Percentiles rank a stretch among this genome's conserved stretches.
Conservation (phyloP, 495 filamentous ascomycete genomes). For the Podospora comata region DNA sequence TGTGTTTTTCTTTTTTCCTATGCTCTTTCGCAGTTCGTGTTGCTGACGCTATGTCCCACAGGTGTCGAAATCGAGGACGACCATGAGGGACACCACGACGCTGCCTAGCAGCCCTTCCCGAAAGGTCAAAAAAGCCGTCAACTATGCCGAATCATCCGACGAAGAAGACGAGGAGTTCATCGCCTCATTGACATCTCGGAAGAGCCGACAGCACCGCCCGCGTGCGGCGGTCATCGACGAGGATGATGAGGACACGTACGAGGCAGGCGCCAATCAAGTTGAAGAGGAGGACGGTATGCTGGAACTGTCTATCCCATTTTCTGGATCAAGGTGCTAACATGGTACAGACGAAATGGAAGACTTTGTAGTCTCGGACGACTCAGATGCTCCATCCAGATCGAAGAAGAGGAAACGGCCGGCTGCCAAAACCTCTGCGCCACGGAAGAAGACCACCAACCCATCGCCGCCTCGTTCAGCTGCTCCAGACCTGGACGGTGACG, state of each 20-base stretch:
- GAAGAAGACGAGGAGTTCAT: constrained; percentile 61
- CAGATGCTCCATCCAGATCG: constrained; percentile 56
- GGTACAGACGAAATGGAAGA: constrained; percentile 68
- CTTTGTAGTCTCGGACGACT: constrained; percentile 84
- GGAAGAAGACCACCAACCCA: constrained; percentile 55
- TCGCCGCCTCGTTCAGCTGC: constrained; percentile 33
- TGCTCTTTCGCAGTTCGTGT: neutral
- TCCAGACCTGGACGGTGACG: constrained; percentile 20
- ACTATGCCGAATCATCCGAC: constrained; percentile 63
- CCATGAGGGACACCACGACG: constrained; percentile 18
- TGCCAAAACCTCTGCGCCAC: constrained; percentile 46
- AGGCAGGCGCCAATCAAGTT: constrained; percentile 51
- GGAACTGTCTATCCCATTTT: constrained; percentile 6
- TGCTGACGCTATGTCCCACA: neutral
- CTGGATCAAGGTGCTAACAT: constrained; percentile 9
- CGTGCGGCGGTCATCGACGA: constrained; percentile 40
- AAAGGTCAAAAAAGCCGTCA: constrained; percentile 57
- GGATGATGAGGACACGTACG: constrained; percentile 65
- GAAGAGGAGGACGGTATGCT: constrained; percentile 56
- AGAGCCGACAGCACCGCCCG: constrained; percentile 33
- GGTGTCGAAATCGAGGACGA: constrained; percentile 37
- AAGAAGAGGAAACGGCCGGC: constrained; percentile 71
- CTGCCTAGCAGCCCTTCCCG: constrained; percentile 56
- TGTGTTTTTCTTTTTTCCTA: no score
- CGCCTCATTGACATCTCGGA: constrained; percentile 38